Percentiles rank a stretch among this genome's conserved stretches.
phyloP scores from a whole-genome alignment of 768 basidiomycete species.

The Tubosaeta sp. region DNA sequence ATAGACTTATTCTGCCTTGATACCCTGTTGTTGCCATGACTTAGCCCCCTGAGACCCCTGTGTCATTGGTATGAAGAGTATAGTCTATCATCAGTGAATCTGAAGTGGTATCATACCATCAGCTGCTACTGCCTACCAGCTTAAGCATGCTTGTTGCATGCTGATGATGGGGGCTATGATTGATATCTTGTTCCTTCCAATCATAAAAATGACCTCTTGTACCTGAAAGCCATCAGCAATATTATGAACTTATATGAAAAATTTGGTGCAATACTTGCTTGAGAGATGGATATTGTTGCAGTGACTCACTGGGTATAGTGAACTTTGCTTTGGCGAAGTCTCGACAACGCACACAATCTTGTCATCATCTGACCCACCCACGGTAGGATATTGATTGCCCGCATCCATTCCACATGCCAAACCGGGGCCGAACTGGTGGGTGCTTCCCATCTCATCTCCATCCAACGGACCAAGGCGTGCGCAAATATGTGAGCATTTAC shows the following conservation, averaged over 20 bases:
- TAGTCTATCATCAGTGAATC: neutral
- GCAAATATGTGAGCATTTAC: too few relatives aligned
- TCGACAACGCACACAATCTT: neutral
- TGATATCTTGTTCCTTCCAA: constrained; percentile 1
- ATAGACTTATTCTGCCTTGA: neutral
- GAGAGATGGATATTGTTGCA: constrained; percentile 2
- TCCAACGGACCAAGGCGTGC: neutral
- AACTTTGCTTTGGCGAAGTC: neutral
- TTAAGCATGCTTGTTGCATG: too few relatives aligned
- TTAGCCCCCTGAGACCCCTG: neutral
- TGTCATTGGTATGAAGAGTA: neutral
- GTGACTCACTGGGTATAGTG: neutral
- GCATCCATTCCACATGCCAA: too few relatives aligned
- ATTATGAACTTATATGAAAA: neutral
- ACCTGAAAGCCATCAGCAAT: neutral
- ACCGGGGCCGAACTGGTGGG: too few relatives aligned
- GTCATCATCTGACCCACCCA: neutral
- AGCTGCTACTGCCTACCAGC: too few relatives aligned
- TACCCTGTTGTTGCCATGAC: neutral
- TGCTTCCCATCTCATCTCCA: too few relatives aligned
- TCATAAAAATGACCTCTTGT: neutral
- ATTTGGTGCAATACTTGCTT: constrained; percentile 1
- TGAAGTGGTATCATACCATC: too few relatives aligned
- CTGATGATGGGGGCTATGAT: neutral
- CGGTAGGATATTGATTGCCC: too few relatives aligned